phyloP scores from a whole-genome alignment of 352 stramenopile species.

The Phytophthora podocarpi region DNA sequence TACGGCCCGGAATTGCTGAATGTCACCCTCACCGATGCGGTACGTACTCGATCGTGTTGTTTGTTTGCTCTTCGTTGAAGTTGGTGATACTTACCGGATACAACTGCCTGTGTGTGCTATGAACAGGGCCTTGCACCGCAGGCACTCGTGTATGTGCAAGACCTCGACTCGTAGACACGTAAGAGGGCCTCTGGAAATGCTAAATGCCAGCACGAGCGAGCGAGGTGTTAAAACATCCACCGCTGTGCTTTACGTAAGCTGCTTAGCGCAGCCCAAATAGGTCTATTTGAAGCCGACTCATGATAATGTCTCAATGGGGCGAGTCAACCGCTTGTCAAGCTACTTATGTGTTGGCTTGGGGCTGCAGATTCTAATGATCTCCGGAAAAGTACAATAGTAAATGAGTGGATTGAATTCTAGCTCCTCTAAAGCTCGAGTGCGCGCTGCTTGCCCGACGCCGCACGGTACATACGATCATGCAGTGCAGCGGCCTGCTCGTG shows the following conservation, averaged over 20 bases:
- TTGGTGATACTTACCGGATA: conserved; percentile 1
- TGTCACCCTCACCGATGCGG: conserved; percentile 71
- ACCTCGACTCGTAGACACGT: conserved; percentile 71
- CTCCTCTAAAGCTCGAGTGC: conserved; percentile 46
- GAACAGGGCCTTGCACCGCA: conserved; percentile 72
- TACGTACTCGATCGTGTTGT: conserved; percentile 31
- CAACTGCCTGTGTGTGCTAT: background rate
- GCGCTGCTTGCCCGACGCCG: conserved; percentile 75
- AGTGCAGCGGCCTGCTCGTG: conserved; percentile 81
- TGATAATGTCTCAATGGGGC: too few species aligned
- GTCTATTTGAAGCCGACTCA: background rate
- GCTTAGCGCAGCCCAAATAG: background rate
- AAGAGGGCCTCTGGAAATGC: conserved; percentile 7
- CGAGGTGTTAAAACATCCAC: conserved; percentile 1
- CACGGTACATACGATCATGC: conserved; percentile 85
- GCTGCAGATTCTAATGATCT: conserved; percentile 21
- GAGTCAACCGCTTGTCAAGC: conserved; percentile 15
- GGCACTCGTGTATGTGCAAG: conserved; percentile 81
- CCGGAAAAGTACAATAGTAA: conserved; percentile 24
- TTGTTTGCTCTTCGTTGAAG: background rate
- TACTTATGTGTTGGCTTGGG: conserved; percentile 20
- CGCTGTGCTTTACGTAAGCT: too few species aligned
- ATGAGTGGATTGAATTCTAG: background rate
- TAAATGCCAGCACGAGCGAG: conserved; percentile 17
- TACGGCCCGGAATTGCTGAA: conserved; percentile 68